Evolutionary conservation across 345 rosid genomes (phyloP), one percentile per base, ranked within the genome.

Genomic region (Theobroma cacao): DNA sequence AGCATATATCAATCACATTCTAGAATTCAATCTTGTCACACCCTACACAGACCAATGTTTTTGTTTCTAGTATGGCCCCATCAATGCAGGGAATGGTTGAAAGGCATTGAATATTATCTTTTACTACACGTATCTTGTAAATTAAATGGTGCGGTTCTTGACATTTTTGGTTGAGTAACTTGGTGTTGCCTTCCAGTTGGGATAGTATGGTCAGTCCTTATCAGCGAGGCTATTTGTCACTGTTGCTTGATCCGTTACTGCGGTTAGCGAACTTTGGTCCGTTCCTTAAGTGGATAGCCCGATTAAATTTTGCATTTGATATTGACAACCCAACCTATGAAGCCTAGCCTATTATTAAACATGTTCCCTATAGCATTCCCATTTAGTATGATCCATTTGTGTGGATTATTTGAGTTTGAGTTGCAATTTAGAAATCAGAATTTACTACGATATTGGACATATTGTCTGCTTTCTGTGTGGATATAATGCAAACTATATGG

Each of bases 1-100:
- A 63, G 40, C 78, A 41, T 45, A 76, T 76, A 68, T 85, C 36
- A 50, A 69, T 76, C 36, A 50, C 69, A 70, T 76, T 65, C 56
- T 63, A 12, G 70, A 80, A 50, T 73, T 82, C 48, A n/a, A 58
- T 75, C 61, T 68, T 26, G 73, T 47, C 18, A 41, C 72, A 24
- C 53, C 17, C 14, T 55, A 14, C 48, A 53, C 11, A 68, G 63
- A 76, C 40, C 17, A 7, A 41, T 74, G 77, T 62, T 7, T 31
- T 48, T 36, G 58, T 28, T 53, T 31, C 2, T 56, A 24, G 64
- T 24, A 24, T 74, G 77, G 36, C 66, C 77, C 47, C 22, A 56
- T 36, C 24, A 74, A 40, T 74, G 65, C 53, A 58, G 64, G 66
- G 65, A 74, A 55, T 24, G 66, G 53, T 56, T 74, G 62, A 52